These are phyloP conservation scores for Suhomyces xylopsoci DNA, from an alignment of 805 yeast genomes.

Conservation along the genomic window DNA sequence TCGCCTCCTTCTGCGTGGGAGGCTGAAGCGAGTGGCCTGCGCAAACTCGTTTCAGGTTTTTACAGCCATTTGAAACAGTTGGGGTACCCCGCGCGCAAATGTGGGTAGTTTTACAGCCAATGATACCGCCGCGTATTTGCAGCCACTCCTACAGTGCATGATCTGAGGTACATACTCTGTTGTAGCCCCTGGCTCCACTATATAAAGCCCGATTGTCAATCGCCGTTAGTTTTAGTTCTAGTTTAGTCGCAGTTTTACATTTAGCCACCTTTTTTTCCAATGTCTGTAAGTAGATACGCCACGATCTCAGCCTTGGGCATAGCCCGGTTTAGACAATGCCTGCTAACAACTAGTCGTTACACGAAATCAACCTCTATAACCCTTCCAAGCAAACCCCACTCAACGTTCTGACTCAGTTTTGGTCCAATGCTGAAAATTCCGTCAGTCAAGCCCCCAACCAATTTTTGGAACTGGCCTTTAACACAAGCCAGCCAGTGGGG, in stretches of 20 bases:
- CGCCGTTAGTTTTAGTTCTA: background rate
- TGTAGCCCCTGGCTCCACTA: background rate
- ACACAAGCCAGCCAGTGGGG: constrained; percentile 5
- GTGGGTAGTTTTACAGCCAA: background rate
- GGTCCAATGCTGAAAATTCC: constrained; percentile 1
- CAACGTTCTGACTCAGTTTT: constrained; percentile 1
- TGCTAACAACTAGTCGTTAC: background rate
- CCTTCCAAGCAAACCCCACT: background rate
- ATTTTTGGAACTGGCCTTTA: background rate
- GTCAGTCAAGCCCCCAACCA: background rate
- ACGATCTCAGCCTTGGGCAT: background rate
- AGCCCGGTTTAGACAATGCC: background rate
- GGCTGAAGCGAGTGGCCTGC: background rate
- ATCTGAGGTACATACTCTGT: background rate
- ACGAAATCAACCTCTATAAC: background rate
- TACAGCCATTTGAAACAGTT: background rate
- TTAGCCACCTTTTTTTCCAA: background rate
- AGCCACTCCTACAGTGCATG: background rate
- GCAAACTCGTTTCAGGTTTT: background rate
- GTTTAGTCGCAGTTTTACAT: background rate
- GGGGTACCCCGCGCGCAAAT: background rate
- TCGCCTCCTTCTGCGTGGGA: background rate
- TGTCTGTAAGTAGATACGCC: background rate
- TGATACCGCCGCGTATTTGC: background rate
- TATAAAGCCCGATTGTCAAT: background rate